A percentile compares a stretch with the other conserved stretches of the same genome.
Conservation (phyloP, 164 flowering plant species). For the Vitis rupestris region DNA sequence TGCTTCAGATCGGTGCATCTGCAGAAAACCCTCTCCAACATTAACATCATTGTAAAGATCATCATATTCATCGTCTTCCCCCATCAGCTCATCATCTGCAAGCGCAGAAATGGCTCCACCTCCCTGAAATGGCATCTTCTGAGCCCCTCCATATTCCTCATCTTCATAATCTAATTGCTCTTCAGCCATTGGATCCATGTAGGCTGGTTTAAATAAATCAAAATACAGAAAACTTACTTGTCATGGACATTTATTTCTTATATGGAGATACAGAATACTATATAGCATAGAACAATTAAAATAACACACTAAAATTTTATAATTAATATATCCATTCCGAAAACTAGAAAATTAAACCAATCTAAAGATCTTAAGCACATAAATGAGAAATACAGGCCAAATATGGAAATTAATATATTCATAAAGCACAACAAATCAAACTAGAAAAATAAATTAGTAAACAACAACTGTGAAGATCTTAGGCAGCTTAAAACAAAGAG, state of each 20-base stretch:
- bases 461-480: background rate
- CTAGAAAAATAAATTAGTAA: background rate
- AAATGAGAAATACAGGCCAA: no score
- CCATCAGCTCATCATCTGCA: slow-evolving; percentile 65
- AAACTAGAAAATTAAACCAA: no score
- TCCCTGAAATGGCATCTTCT: slow-evolving; percentile 65
- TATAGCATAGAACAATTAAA: background rate
- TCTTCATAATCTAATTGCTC: slow-evolving; percentile 80
- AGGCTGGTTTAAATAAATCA: slow-evolving; percentile 7
- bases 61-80: slow-evolving; percentile 73
- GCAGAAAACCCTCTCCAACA: slow-evolving; percentile 66
- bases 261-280: background rate
- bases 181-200: slow-evolving; percentile 62
- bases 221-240: slow-evolving; percentile 4
- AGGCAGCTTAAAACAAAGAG: background rate
- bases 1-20: slow-evolving; percentile 52
- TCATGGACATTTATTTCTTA: background rate
- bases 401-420: no score
- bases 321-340: no score
- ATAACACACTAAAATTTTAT: no score
- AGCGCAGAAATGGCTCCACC: slow-evolving; percentile 77
- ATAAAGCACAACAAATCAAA: no score
- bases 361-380: no score
- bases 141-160: slow-evolving; percentile 66
- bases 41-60: slow-evolving; percentile 75